These are phyloP conservation scores for Penicillium waksmanii DNA, from an alignment of 495 filamentous ascomycete species.

Conservation along the genomic window DNA sequence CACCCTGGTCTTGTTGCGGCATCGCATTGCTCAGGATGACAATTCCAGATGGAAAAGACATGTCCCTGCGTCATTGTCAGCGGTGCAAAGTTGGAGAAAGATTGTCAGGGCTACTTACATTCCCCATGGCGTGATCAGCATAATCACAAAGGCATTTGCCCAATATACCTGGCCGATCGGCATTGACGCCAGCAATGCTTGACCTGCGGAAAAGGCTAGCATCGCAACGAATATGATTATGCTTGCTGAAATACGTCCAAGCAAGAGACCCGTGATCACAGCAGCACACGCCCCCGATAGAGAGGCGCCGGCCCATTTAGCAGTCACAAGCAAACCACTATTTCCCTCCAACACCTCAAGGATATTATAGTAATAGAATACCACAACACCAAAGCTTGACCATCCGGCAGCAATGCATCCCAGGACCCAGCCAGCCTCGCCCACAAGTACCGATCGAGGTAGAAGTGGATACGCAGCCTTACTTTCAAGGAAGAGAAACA, in stretches of 20 bases:
- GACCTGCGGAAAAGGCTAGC: slow-evolving; percentile 44
- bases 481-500: slow-evolving; percentile 57
- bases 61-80: slow-evolving; percentile 33
- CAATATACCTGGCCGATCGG: slow-evolving; percentile 49
- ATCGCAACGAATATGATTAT: slow-evolving; percentile 57
- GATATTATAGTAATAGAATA: slow-evolving; percentile 52
- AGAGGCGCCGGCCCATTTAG: slow-evolving; percentile 41
- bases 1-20: slow-evolving; percentile 43
- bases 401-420: slow-evolving; percentile 59
- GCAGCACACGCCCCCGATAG: slow-evolving; percentile 44
- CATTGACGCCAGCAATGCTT: slow-evolving; percentile 36
- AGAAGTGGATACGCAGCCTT: slow-evolving; percentile 55
- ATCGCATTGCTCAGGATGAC: slow-evolving; percentile 43
- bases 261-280: slow-evolving; percentile 46
- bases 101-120: slow-evolving; percentile 51
- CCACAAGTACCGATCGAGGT: slow-evolving; percentile 52
- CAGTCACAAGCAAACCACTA: slow-evolving; percentile 41
- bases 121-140: slow-evolving; percentile 54
- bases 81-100: slow-evolving; percentile 19
- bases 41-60: slow-evolving; percentile 43
- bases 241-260: slow-evolving; percentile 38
- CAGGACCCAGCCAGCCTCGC: slow-evolving; percentile 57
- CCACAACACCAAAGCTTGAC: slow-evolving; percentile 57
- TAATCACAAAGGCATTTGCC: slow-evolving; percentile 49
- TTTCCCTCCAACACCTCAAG: slow-evolving; percentile 35